Evolutionary conservation across 768 basidiomycete species (phyloP), one percentile per base, ranked within the genome.

Genomic region (Boletus barrowsii): DNA sequence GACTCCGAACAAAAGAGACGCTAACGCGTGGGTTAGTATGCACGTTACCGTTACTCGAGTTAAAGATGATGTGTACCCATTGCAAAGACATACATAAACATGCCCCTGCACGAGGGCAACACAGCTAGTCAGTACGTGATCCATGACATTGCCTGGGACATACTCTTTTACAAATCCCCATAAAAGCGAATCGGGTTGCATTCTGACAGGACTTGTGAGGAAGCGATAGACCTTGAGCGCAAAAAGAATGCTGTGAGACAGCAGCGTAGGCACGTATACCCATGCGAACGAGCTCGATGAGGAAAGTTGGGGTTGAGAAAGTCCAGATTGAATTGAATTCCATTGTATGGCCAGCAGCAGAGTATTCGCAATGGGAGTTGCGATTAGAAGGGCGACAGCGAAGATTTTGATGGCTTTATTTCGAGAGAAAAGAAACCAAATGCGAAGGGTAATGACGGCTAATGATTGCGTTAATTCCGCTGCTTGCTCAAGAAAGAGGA

Each of bases 161-260:
- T 33, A 61, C 62, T 64, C 62, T 54, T 64, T 64, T 4, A 64
- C 6, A 24, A 64, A 52, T 6, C 57, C 52, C 55, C 52, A 52
- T 6, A 65, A 15, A 22, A 64, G 45, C 2, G 50, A 45, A 13
- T 61, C 24, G 3, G 40, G 53, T 20, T 47, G 47, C 48, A 42
- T 51, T 10, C 39, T 40, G 15, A 24, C 49, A n/a, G 63, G 39
- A 35, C 57, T 64, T 41, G 37, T 36, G 18, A 51, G 15, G 51
- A 64, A 57, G 24, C 49, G 51, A 36, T 58, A 58, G 36, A 54
- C 35, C 20, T 49, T 56, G n/a, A 64, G 44, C 8, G n/a, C 18
- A 40, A 64, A 61, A 29, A 63, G 39, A 22, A 55, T 5, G 43
- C 41, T 55, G 29, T 64, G 55, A 18, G 53, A n/a, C n/a, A 64